Evolutionary conservation across 768 basidiomycete species (phyloP).

Genomic region (Lactarius vividus): DNA sequence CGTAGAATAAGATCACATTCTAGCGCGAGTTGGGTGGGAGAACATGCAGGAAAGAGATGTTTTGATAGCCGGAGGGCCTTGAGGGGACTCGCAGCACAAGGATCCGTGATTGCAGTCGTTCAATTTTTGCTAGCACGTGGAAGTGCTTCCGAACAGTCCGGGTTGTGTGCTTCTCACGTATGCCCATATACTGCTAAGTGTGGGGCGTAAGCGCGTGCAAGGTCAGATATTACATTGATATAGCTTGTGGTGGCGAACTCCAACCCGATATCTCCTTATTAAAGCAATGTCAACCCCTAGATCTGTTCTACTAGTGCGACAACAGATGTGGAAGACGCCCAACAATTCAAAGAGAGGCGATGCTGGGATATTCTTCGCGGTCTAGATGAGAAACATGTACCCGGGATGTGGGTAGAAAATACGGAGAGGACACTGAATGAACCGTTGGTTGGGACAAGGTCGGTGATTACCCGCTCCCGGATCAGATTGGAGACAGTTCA

Average conservation of each 20-base stretch:
- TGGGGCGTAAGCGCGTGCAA: background rate
- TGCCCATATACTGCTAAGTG: slow-evolving; percentile 11
- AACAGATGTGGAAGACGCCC: background rate
- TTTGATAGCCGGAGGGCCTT: background rate
- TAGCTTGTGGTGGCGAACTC: background rate
- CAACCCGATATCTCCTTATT: slow-evolving; percentile 9
- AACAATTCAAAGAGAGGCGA: background rate
- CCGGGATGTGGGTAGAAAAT: background rate
- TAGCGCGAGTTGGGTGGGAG: background rate
- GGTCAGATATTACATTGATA: slow-evolving; percentile 4
- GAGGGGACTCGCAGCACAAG: background rate
- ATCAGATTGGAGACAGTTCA: background rate
- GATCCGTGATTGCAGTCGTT: background rate
- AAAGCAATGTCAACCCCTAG: background rate
- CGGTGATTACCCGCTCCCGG: background rate
- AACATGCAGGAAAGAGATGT: background rate
- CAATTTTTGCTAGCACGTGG: slow-evolving; percentile 18
- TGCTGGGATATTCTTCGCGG: background rate
- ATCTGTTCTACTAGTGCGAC: slow-evolving; percentile 1
- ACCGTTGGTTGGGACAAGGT: background rate
- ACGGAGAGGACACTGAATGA: background rate
- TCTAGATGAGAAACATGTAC: background rate
- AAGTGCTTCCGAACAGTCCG: background rate
- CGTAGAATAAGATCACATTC: background rate
- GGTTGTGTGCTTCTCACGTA: background rate